phyloP scores from a whole-genome alignment of 2,329 filamentous ascomycete genomes.

The Fusarium sterilihyphosum region DNA sequence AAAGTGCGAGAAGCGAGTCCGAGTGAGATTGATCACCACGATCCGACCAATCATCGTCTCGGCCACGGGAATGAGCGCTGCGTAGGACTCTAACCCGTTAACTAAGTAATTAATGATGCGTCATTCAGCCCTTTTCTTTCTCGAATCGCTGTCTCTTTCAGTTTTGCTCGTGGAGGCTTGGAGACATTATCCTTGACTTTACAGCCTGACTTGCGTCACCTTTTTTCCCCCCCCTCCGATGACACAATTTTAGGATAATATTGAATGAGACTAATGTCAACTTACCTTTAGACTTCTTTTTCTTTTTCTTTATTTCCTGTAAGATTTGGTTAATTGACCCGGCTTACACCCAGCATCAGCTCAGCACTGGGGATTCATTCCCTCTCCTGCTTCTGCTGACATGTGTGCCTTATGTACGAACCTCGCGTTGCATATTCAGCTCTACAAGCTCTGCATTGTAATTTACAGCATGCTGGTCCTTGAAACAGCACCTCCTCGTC shows the following conservation, averaged over 20 bases:
- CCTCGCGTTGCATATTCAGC: neutral
- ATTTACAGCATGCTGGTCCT: neutral
- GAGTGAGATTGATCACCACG: neutral
- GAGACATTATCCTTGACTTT: neutral
- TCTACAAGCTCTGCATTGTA: neutral
- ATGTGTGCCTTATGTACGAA: neutral
- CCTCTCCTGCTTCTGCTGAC: neutral
- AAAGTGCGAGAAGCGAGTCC: conserved; percentile 25
- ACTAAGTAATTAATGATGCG: neutral
- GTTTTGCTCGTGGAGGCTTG: neutral
- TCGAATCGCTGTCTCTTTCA: conserved; percentile 3
- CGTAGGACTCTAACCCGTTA: neutral
- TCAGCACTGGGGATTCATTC: neutral
- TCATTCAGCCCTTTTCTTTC: neutral
- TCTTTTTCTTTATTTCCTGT: neutral
- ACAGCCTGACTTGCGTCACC: neutral
- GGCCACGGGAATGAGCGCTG: neutral
- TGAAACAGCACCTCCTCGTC: neutral
- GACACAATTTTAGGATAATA: neutral
- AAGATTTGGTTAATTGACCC: neutral
- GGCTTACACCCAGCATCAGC: neutral
- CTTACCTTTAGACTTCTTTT: neutral
- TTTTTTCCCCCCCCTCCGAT: neutral
- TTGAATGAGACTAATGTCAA: neutral
- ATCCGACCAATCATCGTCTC: conserved; percentile 4